Evolutionary conservation across 1,284 basidiomycete genomes (phyloP).

Genomic region (Trichosporon coremiiforme): DNA sequence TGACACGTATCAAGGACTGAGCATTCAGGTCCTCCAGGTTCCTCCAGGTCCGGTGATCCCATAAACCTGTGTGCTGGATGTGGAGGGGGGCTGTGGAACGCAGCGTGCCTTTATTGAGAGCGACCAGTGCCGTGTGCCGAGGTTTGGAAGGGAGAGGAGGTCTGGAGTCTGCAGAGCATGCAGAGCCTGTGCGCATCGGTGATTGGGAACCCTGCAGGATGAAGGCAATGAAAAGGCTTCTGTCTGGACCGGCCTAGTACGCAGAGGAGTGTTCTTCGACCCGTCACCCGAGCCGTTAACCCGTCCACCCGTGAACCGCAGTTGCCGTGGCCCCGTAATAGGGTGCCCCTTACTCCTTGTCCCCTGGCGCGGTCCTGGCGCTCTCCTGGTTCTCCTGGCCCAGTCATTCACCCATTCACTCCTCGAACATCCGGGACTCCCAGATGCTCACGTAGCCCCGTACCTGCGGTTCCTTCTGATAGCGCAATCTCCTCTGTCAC

Average conservation of each 20-base stretch:
- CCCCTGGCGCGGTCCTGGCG: background rate
- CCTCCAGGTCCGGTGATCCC: background rate
- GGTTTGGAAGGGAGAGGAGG: too few species aligned
- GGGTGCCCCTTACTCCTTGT: background rate
- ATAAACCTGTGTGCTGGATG: background rate
- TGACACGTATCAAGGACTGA: too few species aligned
- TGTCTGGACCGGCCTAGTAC: background rate
- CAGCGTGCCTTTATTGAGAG: background rate
- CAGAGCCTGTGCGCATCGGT: background rate
- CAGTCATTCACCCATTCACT: conserved; percentile 9
- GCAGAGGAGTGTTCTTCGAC: background rate
- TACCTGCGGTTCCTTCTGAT: background rate
- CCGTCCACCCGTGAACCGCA: background rate
- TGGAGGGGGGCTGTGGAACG: background rate
- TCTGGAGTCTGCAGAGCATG: too few species aligned
- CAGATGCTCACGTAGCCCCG: conserved; percentile 5
- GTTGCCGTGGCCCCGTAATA: conserved; percentile 7
- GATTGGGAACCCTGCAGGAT: background rate
- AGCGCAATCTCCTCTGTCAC: background rate
- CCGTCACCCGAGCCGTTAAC: conserved; percentile 3
- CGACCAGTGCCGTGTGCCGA: background rate
- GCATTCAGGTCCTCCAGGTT: too few species aligned
- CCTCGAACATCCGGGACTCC: conserved; percentile 4
- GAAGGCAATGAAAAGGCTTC: background rate
- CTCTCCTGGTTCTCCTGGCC: background rate